phyloP scores from a whole-genome alignment of 1,284 basidiomycete species.

The Mixia osmundae region DNA sequence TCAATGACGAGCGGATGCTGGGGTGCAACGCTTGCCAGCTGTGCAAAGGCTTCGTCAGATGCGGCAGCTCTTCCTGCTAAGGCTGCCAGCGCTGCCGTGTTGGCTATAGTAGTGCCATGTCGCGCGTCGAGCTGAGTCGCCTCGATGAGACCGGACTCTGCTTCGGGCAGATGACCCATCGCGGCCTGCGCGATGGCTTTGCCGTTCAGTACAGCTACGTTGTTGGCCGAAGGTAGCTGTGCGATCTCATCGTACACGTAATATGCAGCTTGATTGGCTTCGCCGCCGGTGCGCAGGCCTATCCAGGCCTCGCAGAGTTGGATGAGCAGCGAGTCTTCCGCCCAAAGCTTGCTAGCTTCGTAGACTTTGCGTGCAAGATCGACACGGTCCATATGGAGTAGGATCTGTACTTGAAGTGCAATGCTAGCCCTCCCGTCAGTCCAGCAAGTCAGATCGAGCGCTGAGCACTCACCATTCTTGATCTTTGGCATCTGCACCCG shows the following conservation, averaged over 20 bases:
- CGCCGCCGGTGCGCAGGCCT: slow-evolving; percentile 39
- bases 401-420: slow-evolving; percentile 55
- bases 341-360: slow-evolving; percentile 52
- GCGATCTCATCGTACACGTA: slow-evolving; percentile 85
- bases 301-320: slow-evolving; percentile 75
- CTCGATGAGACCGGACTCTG: slow-evolving; percentile 61
- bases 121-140: slow-evolving; percentile 33
- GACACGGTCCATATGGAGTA: slow-evolving; percentile 56
- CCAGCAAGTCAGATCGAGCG: neutral
- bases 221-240: slow-evolving; percentile 52
- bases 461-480: slow-evolving; percentile 47
- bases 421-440: slow-evolving; percentile 29
- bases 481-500: slow-evolving; percentile 42
- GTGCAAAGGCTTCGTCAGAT: slow-evolving; percentile 3
- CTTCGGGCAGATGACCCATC: slow-evolving; percentile 53
- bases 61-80: slow-evolving; percentile 9
- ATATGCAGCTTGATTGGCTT: slow-evolving; percentile 31
- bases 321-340: slow-evolving; percentile 67
- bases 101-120: neutral
- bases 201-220: slow-evolving; percentile 44
- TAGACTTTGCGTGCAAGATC: slow-evolving; percentile 70
- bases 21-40: slow-evolving; percentile 34
- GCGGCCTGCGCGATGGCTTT: slow-evolving; percentile 63
- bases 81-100: slow-evolving; percentile 3
- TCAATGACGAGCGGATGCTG: slow-evolving; percentile 43